phyloP scores from a whole-genome alignment of 345 rosid species.

The Cardamine chenopodiifolia region DNA sequence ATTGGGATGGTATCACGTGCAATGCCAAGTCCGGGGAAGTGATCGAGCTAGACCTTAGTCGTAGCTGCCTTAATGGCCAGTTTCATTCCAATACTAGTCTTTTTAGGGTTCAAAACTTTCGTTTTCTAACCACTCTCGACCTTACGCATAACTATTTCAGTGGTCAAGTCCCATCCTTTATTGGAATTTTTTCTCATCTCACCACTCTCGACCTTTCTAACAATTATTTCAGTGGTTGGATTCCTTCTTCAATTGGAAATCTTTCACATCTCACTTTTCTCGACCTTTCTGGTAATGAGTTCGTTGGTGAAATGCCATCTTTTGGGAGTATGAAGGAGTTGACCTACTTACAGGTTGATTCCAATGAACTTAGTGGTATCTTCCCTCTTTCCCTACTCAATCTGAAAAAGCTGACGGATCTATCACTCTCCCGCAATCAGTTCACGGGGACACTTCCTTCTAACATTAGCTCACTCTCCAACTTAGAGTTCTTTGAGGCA shows the following conservation, averaged over 20 bases:
- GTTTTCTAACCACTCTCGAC: background rate
- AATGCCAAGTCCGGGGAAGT: conserved; percentile 3
- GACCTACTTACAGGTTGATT: background rate
- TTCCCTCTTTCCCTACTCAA: background rate
- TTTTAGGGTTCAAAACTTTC: background rate
- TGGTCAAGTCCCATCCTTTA: background rate
- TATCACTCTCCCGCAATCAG: background rate
- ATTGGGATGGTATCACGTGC: conserved; percentile 19
- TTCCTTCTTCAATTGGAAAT: background rate
- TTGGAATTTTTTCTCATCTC: background rate
- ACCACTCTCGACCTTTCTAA: conserved; percentile 1
- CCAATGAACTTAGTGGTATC: background rate
- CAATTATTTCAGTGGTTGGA: background rate
- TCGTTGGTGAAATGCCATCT: background rate
- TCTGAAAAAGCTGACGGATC: background rate
- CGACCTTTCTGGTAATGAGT: background rate
- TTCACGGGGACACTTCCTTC: background rate
- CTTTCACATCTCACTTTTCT: background rate
- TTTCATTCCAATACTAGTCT: background rate
- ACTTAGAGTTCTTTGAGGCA: background rate
- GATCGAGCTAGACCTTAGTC: conserved; percentile 5
- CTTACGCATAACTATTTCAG: background rate
- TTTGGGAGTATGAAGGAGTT: background rate
- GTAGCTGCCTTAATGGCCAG: background rate
- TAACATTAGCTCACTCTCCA: background rate